Conservation (phyloP, 768 basidiomycete species). For the Termitomyces sp. region DNA sequence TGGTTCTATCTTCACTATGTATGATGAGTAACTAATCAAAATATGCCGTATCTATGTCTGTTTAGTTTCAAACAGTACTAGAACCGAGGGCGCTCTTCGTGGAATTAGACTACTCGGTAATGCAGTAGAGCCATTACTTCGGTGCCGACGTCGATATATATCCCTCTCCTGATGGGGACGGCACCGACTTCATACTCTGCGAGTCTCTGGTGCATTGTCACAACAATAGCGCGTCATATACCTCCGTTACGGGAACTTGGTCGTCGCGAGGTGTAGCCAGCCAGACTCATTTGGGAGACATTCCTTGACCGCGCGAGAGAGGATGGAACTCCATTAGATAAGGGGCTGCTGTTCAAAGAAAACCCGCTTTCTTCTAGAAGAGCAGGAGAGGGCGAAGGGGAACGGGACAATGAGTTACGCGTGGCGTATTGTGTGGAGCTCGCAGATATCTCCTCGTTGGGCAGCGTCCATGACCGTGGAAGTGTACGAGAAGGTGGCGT, state of each 20-base stretch:
- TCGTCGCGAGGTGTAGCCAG: constrained; percentile 43
- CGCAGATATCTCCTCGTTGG: constrained; percentile 21
- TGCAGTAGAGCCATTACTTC: not conserved
- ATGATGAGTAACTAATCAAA: not conserved
- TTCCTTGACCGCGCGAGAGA: constrained; percentile 62
- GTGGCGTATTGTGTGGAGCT: constrained; percentile 32
- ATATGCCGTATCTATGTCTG: not conserved
- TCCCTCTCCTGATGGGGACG: not conserved
- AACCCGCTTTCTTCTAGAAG: constrained; percentile 30
- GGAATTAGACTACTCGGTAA: not conserved
- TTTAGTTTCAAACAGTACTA: not conserved
- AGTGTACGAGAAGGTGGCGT: constrained; percentile 25
- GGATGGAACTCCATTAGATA: constrained; percentile 22
- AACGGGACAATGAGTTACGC: constrained; percentile 32
- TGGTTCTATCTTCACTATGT: not conserved
- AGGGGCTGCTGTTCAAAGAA: constrained; percentile 7
- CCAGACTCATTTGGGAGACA: constrained; percentile 58
- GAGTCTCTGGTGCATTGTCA: not conserved
- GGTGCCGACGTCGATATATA: not conserved
- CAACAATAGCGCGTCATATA: not conserved
- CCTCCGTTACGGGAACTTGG: not conserved
- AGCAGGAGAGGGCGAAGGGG: constrained; percentile 41
- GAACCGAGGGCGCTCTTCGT: not conserved
- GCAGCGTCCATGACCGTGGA: constrained; percentile 30
- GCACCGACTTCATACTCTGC: not conserved